Evolutionary conservation across 1,139 yeast species (phyloP), one percentile per base, ranked within the genome.

Genomic region (Suhomyces guaymorum): DNA sequence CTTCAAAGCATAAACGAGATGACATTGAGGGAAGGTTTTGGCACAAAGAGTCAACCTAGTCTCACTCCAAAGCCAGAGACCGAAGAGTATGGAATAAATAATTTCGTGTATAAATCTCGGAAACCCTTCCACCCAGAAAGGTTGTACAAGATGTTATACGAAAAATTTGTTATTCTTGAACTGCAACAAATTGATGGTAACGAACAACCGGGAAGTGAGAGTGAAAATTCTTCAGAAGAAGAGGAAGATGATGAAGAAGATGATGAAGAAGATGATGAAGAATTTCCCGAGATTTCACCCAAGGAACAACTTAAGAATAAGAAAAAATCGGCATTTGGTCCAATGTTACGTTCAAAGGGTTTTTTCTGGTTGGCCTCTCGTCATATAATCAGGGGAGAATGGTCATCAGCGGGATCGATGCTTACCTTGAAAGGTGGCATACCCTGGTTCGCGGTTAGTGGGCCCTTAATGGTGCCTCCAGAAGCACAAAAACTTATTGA

Each of bases 301-400:
- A 46, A 45, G 33, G 52, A 56, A 39, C 46, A 59, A 19, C 41
- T 57, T 4, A 42, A 43, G 11, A 68, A 66, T 44, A 67, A 63
- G 42, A 54, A 55, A 24, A 52, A 48, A 11, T 67, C 74, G 2
- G 50, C 61, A 1, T 66, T 70, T 35, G 63, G 64, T 1, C 54
- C 61, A 3, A 45, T 70, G 25, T 42, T 70, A 12, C 58, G 75
- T 9, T 64, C 72, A 3, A 69, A 70, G 41, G 75, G 75, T 0
- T 68, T 66, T 43, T 57, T 70, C 38, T 70, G 75, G 75, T 47
- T 70, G n/a, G 75, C 75, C 3, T 56, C 73, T 3, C 52, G 74
- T 38, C 54, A 59, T 35, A 58, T 67, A 7, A 50, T 61, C 24
- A 53, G 70, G 43, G 74, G 74, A 14, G 73, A 69, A 51, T 68